These are phyloP conservation scores for Pneumocystis carinii DNA, from an alignment of 1,139 yeast species.

Conservation along the genomic window DNA sequence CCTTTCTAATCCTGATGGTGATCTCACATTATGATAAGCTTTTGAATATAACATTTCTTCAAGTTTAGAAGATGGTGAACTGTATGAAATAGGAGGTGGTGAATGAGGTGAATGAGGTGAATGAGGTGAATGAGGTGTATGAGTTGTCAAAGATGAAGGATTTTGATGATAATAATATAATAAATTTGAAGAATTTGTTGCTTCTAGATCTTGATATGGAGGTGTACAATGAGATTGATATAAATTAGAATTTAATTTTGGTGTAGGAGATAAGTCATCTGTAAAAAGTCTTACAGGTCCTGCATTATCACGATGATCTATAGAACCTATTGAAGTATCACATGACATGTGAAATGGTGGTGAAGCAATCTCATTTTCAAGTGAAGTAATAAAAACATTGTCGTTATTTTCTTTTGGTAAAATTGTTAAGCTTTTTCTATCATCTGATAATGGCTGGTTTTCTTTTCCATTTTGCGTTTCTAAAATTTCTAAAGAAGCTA, in stretches of 20 bases:
- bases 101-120: background rate
- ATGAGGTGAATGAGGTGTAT: background rate
- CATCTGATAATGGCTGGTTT: background rate
- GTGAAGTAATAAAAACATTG: background rate
- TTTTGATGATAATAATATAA: background rate
- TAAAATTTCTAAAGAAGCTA: background rate
- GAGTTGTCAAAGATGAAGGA: background rate
- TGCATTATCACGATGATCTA: conserved; percentile 1
- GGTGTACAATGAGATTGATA: background rate
- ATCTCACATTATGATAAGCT: background rate
- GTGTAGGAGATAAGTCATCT: background rate
- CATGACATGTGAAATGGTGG: background rate
- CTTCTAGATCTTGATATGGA: background rate
- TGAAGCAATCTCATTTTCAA: background rate
- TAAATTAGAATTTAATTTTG: background rate
- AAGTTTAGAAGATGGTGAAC: background rate
- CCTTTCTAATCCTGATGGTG: background rate
- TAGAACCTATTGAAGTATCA: background rate
- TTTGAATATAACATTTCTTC: background rate
- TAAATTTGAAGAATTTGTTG: background rate
- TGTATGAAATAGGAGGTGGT: background rate
- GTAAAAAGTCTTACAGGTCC: background rate
- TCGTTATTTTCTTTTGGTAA: background rate
- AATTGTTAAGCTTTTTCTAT: background rate
- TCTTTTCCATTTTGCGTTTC: background rate